A percentile compares a stretch with the other conserved stretches of the same genome.
Evolutionary conservation across 148 eudicot genomes (phyloP).

Genomic region (Beta vulgaris): DNA sequence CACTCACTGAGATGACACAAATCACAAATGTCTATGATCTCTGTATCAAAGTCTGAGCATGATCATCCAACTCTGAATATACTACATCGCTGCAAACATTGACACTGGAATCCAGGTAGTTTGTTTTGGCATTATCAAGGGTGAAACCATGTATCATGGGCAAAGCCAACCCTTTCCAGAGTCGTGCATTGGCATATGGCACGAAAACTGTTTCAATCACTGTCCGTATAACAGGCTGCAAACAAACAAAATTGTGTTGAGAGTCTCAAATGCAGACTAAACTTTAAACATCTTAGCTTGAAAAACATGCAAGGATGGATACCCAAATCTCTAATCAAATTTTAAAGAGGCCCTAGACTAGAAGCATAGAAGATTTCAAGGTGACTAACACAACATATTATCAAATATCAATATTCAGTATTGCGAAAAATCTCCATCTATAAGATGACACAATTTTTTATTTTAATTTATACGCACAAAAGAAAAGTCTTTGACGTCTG

Average conservation of each 20-base stretch:
- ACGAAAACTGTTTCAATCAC: constrained; percentile 60
- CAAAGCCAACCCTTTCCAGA: constrained; percentile 61
- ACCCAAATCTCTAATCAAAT: neutral
- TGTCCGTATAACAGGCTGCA: constrained; percentile 82
- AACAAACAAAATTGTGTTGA: constrained; percentile 6
- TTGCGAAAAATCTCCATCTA: neutral
- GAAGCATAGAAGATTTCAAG: neutral
- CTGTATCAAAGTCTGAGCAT: neutral
- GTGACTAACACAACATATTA: neutral
- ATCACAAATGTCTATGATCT: constrained; percentile 7
- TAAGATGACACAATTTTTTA: neutral
- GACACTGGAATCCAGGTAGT: constrained; percentile 40
- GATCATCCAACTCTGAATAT: constrained; percentile 24
- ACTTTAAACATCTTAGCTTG: neutral
- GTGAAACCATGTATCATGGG: constrained; percentile 69
- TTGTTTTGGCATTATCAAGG: constrained; percentile 57
- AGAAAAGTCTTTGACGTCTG: neutral
- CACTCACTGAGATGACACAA: neutral
- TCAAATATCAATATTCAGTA: neutral
- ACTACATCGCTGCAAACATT: constrained; percentile 57
- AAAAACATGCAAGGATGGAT: neutral
- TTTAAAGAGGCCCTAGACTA: neutral
- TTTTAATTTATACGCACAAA: too few species aligned
- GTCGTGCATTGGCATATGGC: constrained; percentile 60
- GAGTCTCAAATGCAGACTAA: neutral